Evolutionary conservation across 73 alveolate species (phyloP).

Genomic region (Diophrys sp.): DNA sequence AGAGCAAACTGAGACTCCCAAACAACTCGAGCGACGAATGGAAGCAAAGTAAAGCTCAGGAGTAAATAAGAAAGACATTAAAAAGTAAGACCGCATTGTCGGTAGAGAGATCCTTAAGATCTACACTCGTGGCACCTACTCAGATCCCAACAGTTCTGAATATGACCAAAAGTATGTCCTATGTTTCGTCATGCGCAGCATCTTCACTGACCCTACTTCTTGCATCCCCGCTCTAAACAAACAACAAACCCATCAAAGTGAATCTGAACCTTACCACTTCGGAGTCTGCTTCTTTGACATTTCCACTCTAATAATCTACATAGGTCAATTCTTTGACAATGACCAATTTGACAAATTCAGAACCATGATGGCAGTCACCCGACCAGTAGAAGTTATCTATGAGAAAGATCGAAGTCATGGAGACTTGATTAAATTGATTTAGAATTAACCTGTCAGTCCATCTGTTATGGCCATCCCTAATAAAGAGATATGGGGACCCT

Average conservation of each 20-base stretch:
- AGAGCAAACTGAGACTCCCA: conserved; percentile 68
- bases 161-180: conserved; percentile 49
- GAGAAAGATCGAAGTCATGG: conserved; percentile 34
- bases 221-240: too few species aligned
- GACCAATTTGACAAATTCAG: conserved; percentile 41
- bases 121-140: conserved; percentile 66
- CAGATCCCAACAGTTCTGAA: conserved; percentile 2
- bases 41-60: background rate
- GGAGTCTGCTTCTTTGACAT: conserved; percentile 64
- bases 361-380: conserved; percentile 38
- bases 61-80: too few species aligned
- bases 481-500: background rate
- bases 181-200: too few species aligned
- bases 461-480: background rate
- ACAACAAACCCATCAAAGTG: too few species aligned
- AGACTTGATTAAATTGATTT: conserved; percentile 43
- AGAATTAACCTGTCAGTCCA: conserved; percentile 50
- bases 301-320: conserved; percentile 30
- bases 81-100: conserved; percentile 11
- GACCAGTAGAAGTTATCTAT: conserved; percentile 55
- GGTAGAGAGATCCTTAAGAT: conserved; percentile 58
- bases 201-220: too few species aligned
- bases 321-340: conserved; percentile 57
- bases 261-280: conserved; percentile 7
- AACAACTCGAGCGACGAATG: conserved; percentile 41